Conservation (phyloP, 768 basidiomycete species). For the Boletus vermiculosoides region DNA sequence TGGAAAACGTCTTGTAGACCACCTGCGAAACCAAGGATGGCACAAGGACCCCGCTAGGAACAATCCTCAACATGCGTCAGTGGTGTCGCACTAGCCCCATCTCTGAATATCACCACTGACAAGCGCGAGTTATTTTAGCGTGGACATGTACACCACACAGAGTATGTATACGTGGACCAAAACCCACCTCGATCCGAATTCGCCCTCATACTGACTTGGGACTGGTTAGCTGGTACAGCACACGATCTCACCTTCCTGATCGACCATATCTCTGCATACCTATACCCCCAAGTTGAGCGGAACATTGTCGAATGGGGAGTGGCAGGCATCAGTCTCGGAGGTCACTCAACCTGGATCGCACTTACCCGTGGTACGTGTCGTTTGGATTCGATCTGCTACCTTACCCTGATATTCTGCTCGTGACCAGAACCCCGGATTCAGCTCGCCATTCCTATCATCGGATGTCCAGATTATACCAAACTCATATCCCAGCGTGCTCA, state of each 20-base stretch:
- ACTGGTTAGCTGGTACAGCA: conserved; percentile 52
- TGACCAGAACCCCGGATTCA: conserved; percentile 44
- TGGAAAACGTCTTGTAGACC: conserved; percentile 27
- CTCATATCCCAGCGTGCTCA: conserved; percentile 60
- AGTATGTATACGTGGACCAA: conserved; percentile 15
- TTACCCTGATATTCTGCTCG: neutral
- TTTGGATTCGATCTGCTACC: neutral
- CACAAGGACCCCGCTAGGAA: conserved; percentile 19
- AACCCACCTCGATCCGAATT: neutral
- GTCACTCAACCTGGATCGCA: conserved; percentile 78
- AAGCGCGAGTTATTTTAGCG: conserved; percentile 7
- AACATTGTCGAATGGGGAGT: conserved; percentile 66
- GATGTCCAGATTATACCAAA: conserved; percentile 65
- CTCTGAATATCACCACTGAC: conserved; percentile 1
- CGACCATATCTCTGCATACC: conserved; percentile 70
- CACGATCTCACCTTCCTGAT: conserved; percentile 78
- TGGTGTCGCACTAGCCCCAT: neutral
- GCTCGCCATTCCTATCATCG: conserved; percentile 55
- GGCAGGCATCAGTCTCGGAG: conserved; percentile 78
- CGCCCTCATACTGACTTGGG: conserved; percentile 1
- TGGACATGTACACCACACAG: conserved; percentile 35
- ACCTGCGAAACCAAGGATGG: conserved; percentile 27
- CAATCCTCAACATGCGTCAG: conserved; percentile 32
- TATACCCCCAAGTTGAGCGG: conserved; percentile 68
- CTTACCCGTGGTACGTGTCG: conserved; percentile 44